A percentile compares a stretch with the other conserved stretches of the same genome.
Conservation (phyloP, 2,329 filamentous ascomycete genomes). For the Fusarium subglutinans region DNA sequence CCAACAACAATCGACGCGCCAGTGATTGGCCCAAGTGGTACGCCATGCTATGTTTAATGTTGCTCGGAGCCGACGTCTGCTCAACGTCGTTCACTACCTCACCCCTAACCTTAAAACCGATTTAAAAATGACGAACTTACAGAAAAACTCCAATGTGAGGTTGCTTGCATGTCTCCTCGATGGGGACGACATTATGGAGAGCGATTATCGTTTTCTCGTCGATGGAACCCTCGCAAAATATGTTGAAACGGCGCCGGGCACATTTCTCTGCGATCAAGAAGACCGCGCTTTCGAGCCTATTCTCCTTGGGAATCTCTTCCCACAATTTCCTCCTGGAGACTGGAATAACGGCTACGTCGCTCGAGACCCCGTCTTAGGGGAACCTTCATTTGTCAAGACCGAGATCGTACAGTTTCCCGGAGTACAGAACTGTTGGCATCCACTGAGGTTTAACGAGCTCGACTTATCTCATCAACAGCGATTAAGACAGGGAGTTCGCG, state of each 20-base stretch:
- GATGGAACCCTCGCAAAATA: conserved; percentile 41
- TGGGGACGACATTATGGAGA: conserved; percentile 30
- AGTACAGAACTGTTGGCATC: conserved; percentile 37
- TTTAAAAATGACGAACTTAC: not conserved
- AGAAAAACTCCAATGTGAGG: conserved; percentile 24
- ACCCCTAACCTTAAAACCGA: not conserved
- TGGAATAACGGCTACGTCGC: conserved; percentile 38
- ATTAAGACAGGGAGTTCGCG: conserved; percentile 37
- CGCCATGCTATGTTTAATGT: not conserved
- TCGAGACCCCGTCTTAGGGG: conserved; percentile 29
- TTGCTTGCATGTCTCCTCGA: conserved; percentile 43
- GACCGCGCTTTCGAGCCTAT: conserved; percentile 42
- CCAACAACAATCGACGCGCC: not conserved
- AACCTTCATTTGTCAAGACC: conserved; percentile 28
- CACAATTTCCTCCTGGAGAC: conserved; percentile 40
- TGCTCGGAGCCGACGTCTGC: not conserved
- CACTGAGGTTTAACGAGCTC: conserved; percentile 37
- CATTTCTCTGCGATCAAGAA: conserved; percentile 32
- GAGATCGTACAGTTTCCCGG: conserved; percentile 30
- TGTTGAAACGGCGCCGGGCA: conserved; percentile 35
- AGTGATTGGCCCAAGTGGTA: not conserved
- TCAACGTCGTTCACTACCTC: not conserved
- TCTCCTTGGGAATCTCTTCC: conserved; percentile 38
- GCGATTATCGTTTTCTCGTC: conserved; percentile 44
- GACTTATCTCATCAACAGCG: conserved; percentile 35